phyloP scores from a whole-genome alignment of 2,329 filamentous ascomycete species.

The Talaromyces sp. region DNA sequence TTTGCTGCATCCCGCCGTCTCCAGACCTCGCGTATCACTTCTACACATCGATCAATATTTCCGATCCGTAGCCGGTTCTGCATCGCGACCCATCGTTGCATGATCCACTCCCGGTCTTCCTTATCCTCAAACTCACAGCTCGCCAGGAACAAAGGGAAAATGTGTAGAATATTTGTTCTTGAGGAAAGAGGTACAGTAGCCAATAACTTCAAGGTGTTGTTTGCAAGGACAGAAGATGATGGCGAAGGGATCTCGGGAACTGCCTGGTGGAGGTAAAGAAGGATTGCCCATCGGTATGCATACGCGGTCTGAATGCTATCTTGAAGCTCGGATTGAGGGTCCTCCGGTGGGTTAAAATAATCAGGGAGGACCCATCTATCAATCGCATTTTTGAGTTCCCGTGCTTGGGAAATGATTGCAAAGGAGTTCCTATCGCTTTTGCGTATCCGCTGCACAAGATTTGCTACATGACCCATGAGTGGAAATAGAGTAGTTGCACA shows the following conservation, averaged over 20 bases:
- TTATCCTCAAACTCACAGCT: constrained; percentile 57
- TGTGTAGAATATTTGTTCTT: constrained; percentile 62
- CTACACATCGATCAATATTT: constrained; percentile 60
- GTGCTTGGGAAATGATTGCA: constrained; percentile 57
- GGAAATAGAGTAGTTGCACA: constrained; percentile 64
- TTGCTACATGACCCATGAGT: constrained; percentile 61
- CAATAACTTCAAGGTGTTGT: constrained; percentile 56
- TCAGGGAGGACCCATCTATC: constrained; percentile 58
- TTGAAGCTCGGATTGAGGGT: constrained; percentile 57
- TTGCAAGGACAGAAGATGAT: constrained; percentile 54
- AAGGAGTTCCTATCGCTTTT: constrained; percentile 53
- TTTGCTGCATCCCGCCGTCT: constrained; percentile 53
- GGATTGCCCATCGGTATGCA: constrained; percentile 62
- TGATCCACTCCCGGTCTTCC: constrained; percentile 61
- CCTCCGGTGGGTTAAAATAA: constrained; percentile 58
- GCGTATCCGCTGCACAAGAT: constrained; percentile 59
- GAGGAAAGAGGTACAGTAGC: constrained; percentile 60
- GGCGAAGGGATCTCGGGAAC: constrained; percentile 63
- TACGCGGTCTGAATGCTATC: constrained; percentile 63
- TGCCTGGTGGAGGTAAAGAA: constrained; percentile 63
- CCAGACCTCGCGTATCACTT: constrained; percentile 65
- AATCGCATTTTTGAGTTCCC: constrained; percentile 56
- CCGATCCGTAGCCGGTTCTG: constrained; percentile 59
- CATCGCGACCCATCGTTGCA: constrained; percentile 58
- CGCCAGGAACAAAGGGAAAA: constrained; percentile 63